phyloP scores from a whole-genome alignment of 352 stramenopile genomes.

The Globisporangium apiculatum region DNA sequence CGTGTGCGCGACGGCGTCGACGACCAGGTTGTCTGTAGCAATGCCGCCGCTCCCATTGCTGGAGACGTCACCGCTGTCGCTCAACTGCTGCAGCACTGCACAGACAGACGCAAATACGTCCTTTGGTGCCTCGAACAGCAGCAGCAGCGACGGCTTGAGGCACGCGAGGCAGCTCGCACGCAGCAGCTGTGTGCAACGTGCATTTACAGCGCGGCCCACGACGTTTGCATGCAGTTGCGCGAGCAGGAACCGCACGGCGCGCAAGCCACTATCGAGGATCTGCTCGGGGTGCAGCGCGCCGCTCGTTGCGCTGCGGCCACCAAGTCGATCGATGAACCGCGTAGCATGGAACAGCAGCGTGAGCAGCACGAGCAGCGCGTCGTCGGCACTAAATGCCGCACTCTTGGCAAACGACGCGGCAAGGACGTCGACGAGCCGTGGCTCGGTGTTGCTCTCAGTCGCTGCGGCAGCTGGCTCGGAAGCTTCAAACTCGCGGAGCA shows the following conservation, averaged over 20 bases:
- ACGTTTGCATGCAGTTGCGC: slow-evolving; percentile 17
- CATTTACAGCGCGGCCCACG: slow-evolving; percentile 6
- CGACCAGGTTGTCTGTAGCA: slow-evolving; percentile 8
- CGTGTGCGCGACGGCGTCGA: slow-evolving; percentile 25
- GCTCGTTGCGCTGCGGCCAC: slow-evolving; percentile 10
- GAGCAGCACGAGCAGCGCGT: slow-evolving; percentile 26
- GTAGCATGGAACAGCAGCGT: slow-evolving; percentile 35
- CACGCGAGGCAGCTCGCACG: slow-evolving; percentile 27
- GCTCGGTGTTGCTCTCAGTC: slow-evolving; percentile 3
- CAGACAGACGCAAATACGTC: slow-evolving; percentile 36
- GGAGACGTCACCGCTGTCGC: not conserved
- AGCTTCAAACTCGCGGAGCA: slow-evolving; percentile 48
- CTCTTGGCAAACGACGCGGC: slow-evolving; percentile 31
- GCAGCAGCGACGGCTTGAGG: slow-evolving; percentile 39
- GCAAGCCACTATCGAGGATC: slow-evolving; percentile 26
- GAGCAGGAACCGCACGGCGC: slow-evolving; percentile 29
- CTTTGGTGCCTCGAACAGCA: slow-evolving; percentile 49
- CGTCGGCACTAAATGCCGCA: slow-evolving; percentile 21
- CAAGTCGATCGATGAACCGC: slow-evolving; percentile 25
- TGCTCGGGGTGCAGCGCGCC: slow-evolving; percentile 20
- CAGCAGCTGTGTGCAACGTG: slow-evolving; percentile 20
- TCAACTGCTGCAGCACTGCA: not conserved
- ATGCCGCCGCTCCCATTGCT: not conserved
- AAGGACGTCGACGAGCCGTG: slow-evolving; percentile 27
- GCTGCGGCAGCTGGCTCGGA: slow-evolving; percentile 10